Base-by-base conservation (phyloP, 768 basidiomycete species). In the Polyporus arcularius region DNA sequence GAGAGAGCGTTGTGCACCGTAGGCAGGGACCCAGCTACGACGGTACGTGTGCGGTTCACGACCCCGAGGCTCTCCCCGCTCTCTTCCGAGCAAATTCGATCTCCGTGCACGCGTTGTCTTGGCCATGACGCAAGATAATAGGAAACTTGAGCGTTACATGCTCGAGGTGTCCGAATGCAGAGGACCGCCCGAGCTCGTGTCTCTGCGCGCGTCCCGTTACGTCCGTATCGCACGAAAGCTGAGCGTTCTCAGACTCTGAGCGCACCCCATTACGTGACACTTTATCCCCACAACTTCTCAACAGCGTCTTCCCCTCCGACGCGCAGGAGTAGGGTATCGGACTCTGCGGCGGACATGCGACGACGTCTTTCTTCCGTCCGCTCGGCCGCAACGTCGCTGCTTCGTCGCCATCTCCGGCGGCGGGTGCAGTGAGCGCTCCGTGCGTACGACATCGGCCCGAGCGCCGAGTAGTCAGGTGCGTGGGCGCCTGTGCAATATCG, bases 321-420 rank as follows among this genome's bases (percentile, higher is more conserved):
- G 46, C 21, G 26, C 10, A 31, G 21, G 28, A 32, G 28, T 42
- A 35, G 26, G 49, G 49, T 54, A 56, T 56, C 49, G 54, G 50
- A 40, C 16, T 15, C 48, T 31, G 15, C 31, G 56, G 28, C 55
- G 54, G 54, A 52, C 45, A 38, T 61, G 60, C 60, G 55, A 38
- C 46, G 21, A 48, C 26, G 21, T 7, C 21, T 48, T 26, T 12
- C 21, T 11, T 26, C 18, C 21, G 21, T 21, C 18, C 46, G 26
- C 7, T 48, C 21, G 18, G n/a, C 18, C 10, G 14, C 46, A 26
- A 48, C 21, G 6, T 30, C 45, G 12, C 46, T 26, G 21, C 46
- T 8, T 43, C 15, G 21, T 8, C 14, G 12, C 46, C 46, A 26
- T 28, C 46, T 48, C 46, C 46, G 46, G 28, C 46, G 46, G 16